Conservation (phyloP, 2,329 filamentous ascomycete genomes). For the Ophiosphaerella herpotricha region DNA sequence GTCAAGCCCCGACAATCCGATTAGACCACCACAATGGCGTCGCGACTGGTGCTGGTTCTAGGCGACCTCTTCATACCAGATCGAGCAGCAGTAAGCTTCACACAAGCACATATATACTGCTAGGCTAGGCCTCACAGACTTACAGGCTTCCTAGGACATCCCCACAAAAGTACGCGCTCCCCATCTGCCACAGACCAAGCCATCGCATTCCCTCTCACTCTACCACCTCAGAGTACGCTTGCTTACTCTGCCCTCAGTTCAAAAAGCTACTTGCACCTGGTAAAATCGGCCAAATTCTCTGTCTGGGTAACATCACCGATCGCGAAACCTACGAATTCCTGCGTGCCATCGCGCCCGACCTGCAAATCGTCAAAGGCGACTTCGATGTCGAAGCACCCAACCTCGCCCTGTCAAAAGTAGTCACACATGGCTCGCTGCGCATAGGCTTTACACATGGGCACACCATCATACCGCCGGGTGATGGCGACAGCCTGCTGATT, state of each 20-base stretch:
- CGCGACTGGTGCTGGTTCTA: slow-evolving; percentile 48
- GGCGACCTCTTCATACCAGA: slow-evolving; percentile 52
- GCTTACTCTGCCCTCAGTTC: slow-evolving; percentile 38
- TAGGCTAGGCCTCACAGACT: slow-evolving; percentile 42
- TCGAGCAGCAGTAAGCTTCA: slow-evolving; percentile 45
- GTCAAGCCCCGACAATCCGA: neutral
- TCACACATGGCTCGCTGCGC: slow-evolving; percentile 69
- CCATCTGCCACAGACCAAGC: neutral
- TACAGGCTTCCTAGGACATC: slow-evolving; percentile 48
- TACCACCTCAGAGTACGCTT: neutral
- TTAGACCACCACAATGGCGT: slow-evolving; percentile 41
- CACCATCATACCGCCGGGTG: slow-evolving; percentile 70
- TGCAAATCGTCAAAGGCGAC: slow-evolving; percentile 72
- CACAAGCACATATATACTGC: slow-evolving; percentile 9
- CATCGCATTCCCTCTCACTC: slow-evolving; percentile 5
- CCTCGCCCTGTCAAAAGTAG: slow-evolving; percentile 68
- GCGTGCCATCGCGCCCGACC: slow-evolving; percentile 61
- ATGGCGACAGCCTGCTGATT: slow-evolving; percentile 69
- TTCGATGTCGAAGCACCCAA: slow-evolving; percentile 71
- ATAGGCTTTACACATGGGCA: slow-evolving; percentile 74
- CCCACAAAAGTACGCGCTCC: slow-evolving; percentile 44
- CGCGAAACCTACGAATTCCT: slow-evolving; percentile 63
- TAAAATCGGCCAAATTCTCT: slow-evolving; percentile 63
- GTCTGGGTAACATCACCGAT: slow-evolving; percentile 62
- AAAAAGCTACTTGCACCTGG: slow-evolving; percentile 63